A percentile compares a stretch with the other conserved stretches of the same genome.
Conservation (phyloP, 176 grass and related monocot species). For the Puccinellia tenuiflora region DNA sequence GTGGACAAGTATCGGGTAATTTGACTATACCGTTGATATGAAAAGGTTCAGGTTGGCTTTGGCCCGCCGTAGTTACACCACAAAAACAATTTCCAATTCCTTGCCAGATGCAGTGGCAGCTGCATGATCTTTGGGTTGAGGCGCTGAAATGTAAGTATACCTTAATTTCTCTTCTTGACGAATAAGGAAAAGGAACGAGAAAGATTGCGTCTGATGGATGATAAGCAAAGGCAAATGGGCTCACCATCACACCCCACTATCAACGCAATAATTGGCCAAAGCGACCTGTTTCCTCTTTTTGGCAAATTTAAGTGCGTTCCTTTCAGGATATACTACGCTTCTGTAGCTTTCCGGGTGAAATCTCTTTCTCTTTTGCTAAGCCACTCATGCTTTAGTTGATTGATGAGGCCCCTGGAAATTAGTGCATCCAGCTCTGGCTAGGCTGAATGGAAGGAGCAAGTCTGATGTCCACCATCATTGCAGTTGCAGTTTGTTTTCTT, state of each 20-base stretch:
- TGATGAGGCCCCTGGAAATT: not conserved
- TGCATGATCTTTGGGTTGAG: no score
- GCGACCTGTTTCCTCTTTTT: not conserved
- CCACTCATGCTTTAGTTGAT: not conserved
- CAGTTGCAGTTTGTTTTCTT: not conserved
- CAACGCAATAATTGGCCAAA: constrained; percentile 5
- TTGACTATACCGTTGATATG: no score
- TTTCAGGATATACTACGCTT: not conserved
- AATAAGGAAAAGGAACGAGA: not conserved
- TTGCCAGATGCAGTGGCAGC: no score
- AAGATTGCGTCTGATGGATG: not conserved
- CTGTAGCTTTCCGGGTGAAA: not conserved
- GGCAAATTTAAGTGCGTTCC: constrained; percentile 3
- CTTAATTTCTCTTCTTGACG: not conserved
- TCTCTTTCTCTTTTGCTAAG: not conserved
- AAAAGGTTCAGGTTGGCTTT: no score
- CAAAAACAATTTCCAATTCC: not conserved
- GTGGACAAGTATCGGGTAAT: no score
- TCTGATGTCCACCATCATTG: not conserved
- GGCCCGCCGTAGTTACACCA: no score
- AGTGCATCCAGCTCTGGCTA: not conserved
- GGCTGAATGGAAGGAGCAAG: not conserved
- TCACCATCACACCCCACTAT: constrained; percentile 21
- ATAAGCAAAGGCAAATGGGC: not conserved
- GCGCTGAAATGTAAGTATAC: no score